Conservation (phyloP, 345 rosid species). For the Reutealis trisperma region DNA sequence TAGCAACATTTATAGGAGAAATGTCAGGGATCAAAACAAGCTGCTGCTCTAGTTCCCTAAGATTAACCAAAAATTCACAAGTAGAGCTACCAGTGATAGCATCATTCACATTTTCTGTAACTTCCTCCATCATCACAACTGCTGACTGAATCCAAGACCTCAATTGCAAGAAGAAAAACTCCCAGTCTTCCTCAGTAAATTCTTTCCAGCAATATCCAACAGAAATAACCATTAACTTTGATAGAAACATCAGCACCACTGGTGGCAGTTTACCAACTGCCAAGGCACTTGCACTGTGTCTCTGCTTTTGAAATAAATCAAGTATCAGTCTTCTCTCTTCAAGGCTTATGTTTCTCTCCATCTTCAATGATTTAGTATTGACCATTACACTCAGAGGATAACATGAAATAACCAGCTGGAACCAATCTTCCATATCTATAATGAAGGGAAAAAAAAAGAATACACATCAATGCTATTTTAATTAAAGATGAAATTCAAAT, state of each 20-base stretch:
- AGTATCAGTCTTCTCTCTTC: conserved; percentile 67
- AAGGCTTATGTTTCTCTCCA: conserved; percentile 52
- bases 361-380: conserved; percentile 50
- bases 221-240: conserved; percentile 65
- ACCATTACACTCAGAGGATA: conserved; percentile 55
- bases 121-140: conserved; percentile 89
- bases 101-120: conserved; percentile 73
- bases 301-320: conserved; percentile 81
- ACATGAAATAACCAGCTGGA: conserved; percentile 76
- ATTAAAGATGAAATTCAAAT: neutral
- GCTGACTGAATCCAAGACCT: conserved; percentile 84
- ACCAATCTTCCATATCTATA: conserved; percentile 86
- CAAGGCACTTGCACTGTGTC: conserved; percentile 41
- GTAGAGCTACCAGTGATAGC: conserved; percentile 43
- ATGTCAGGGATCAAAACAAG: conserved; percentile 56
- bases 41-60: conserved; percentile 53
- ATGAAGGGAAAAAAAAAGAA: neutral
- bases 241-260: conserved; percentile 53
- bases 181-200: conserved; percentile 85
- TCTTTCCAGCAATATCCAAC: conserved; percentile 86
- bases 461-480: neutral
- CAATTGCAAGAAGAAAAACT: conserved; percentile 58
- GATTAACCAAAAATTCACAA: conserved; percentile 39
- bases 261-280: conserved; percentile 48
- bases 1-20: conserved; percentile 49